Conservation (phyloP, 1,284 basidiomycete genomes). For the Ceratobasidium sp. region DNA sequence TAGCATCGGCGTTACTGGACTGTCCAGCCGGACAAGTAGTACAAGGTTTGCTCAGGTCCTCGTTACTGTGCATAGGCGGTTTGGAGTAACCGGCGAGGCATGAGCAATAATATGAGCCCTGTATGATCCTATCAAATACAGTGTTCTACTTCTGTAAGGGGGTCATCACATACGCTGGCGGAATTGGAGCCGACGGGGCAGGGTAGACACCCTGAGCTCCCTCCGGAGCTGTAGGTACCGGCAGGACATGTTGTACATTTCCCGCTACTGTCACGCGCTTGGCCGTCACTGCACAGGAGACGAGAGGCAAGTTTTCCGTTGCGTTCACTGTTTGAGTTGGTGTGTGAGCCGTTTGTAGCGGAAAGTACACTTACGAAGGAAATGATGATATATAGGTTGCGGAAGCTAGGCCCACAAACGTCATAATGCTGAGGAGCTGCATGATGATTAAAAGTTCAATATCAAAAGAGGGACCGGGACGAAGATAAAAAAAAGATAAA, state of each 20-base stretch:
- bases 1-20: neutral
- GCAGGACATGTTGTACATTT: constrained; percentile 8
- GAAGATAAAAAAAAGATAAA: no score
- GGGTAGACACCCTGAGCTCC: neutral
- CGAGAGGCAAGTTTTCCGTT: neutral
- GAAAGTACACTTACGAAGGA: neutral
- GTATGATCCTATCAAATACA: neutral
- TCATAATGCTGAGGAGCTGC: neutral
- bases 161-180: neutral
- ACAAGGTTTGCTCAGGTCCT: neutral
- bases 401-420: constrained; percentile 8
- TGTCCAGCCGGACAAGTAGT: constrained; percentile 25
- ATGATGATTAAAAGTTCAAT: neutral
- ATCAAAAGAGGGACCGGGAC: neutral
- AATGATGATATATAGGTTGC: constrained; percentile 4
- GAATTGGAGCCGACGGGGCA: constrained; percentile 26
- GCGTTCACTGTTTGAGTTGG: neutral
- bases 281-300: neutral
- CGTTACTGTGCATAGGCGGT: neutral
- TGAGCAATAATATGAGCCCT: neutral
- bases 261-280: neutral
- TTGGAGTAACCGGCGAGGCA: constrained; percentile 5
- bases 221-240: neutral
- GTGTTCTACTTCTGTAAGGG: neutral
- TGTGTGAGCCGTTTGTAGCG: neutral